phyloP scores from a whole-genome alignment of 177 flowering plant species.

The Vitis hybrid region DNA sequence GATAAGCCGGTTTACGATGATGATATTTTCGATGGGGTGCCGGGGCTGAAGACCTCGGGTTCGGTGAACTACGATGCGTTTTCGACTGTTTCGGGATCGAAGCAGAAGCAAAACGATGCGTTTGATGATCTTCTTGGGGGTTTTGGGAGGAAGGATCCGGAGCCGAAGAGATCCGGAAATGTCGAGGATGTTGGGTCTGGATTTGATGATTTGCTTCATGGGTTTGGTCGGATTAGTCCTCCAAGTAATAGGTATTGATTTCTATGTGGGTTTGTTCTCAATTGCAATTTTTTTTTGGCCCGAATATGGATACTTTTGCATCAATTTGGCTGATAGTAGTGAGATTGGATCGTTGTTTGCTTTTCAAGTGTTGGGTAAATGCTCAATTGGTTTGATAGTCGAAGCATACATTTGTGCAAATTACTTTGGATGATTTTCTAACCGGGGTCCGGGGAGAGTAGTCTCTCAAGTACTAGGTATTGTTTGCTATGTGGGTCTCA shows the following conservation, averaged over 20 bases:
- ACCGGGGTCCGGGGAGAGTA: no score
- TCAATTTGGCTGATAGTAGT: no score
- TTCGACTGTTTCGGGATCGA: conserved; percentile 36
- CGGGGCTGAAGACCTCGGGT: conserved; percentile 49
- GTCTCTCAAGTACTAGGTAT: no score
- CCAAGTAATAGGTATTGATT: conserved; percentile 40
- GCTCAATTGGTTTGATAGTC: no score
- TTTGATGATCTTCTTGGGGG: conserved; percentile 67
- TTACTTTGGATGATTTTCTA: no score
- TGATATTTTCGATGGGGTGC: conserved; percentile 62
- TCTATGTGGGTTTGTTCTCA: no score
- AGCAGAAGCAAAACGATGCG: conserved; percentile 22
- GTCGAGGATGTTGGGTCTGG: conserved; percentile 25
- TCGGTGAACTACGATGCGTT: conserved; percentile 40
- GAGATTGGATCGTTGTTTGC: no score
- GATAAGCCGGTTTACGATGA: conserved; percentile 89
- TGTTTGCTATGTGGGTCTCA: no score
- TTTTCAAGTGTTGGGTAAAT: no score
- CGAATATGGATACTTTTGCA: no score
- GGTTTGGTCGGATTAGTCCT: conserved; percentile 53
- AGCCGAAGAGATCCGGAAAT: conserved; percentile 22
- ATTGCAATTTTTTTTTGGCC: no score
- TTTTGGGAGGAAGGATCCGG: conserved; percentile 34
- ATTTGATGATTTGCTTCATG: conserved; percentile 73
- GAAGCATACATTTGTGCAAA: no score